Percentiles rank a stretch among this genome's conserved stretches.
These are phyloP conservation scores for Lophiotrema nucula DNA, from an alignment of 495 filamentous ascomycete genomes.

Conservation along the genomic window DNA sequence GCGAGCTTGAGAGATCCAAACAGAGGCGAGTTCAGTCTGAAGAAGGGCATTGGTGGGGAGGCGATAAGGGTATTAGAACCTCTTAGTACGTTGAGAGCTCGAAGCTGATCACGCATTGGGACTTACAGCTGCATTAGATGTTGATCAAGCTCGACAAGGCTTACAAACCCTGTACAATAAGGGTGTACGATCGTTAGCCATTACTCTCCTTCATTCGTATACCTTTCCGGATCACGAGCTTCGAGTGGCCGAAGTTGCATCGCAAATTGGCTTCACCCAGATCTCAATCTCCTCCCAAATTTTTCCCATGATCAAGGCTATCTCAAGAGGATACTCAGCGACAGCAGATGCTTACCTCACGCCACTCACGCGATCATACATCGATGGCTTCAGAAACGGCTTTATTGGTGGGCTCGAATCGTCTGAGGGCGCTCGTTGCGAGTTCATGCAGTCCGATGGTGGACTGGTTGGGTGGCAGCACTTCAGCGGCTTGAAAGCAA, in stretches of 20 bases:
- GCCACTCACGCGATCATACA: constrained; percentile 37
- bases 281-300: constrained; percentile 20
- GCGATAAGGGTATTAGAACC: constrained; percentile 21
- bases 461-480: constrained; percentile 34
- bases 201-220: constrained; percentile 40
- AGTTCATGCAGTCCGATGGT: constrained; percentile 41
- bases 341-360: constrained; percentile 41
- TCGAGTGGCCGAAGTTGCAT: constrained; percentile 45
- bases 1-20: constrained; percentile 14
- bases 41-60: constrained; percentile 9
- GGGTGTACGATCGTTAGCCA: constrained; percentile 34
- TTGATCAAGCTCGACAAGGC: constrained; percentile 15
- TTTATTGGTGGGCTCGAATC: constrained; percentile 52
- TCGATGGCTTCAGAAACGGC: constrained; percentile 43
- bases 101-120: no score
- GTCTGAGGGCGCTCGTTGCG: constrained; percentile 24
- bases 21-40: constrained; percentile 26
- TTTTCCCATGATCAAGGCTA: constrained; percentile 40
- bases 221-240: constrained; percentile 41
- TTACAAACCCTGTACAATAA: constrained; percentile 32
- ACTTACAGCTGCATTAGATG: constrained; percentile 9
- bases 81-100: constrained; percentile 1
- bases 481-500: constrained; percentile 59
- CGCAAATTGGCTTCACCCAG: constrained; percentile 9
- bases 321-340: constrained; percentile 39